Evolutionary conservation across 306 rosid genomes (phyloP), one percentile per base, ranked within the genome.

Genomic region (Adenanthera pavonina): DNA sequence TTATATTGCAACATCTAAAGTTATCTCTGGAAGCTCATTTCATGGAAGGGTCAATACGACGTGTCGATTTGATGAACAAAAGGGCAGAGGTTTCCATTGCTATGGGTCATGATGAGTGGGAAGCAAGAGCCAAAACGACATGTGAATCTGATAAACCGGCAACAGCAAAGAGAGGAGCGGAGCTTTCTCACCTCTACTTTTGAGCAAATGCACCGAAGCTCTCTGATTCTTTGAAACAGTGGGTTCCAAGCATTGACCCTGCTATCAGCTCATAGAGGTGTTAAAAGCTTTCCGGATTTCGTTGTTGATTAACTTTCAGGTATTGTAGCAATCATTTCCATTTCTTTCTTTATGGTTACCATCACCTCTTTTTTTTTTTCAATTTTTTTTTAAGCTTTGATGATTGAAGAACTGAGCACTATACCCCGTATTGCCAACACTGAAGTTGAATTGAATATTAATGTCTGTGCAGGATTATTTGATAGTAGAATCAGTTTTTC

Each of bases 231-330:
- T 25, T 8, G 38, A 57, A 75, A 20, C 68, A 0, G 67, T 38
- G 77, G 74, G 11, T 59, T 38, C 44, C 53, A 78, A 64, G 17
- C 71, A 36, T 59, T 59, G 71, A 61, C 60, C 48, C 72, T 76
- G 25, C 56, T 69, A 11, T 69, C 33, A 30, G 13, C 44, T 47
- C 43, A 48, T 71, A 43, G 12, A 71, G n/a, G 71, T 16, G 46
- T 14, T 13, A 56, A 40, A 74, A 38, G 14, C 52, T 20, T 56
- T 13, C 14, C 14, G 19, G 67, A 4, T 40, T 74, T 40, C 20
- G 3, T 44, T 15, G 0, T 56, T 56, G 51, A n/a, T 74, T 57
- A 47, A 33, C 41, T 71, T 59, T n/a, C 77, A 47, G 83, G 83
- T 79, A 84, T n/a, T 78, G 9, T 48, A 74, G 41, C 48, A 17